These are phyloP conservation scores for Blastobotrys robertii DNA, from an alignment of 805 yeast genomes.

Conservation along the genomic window DNA sequence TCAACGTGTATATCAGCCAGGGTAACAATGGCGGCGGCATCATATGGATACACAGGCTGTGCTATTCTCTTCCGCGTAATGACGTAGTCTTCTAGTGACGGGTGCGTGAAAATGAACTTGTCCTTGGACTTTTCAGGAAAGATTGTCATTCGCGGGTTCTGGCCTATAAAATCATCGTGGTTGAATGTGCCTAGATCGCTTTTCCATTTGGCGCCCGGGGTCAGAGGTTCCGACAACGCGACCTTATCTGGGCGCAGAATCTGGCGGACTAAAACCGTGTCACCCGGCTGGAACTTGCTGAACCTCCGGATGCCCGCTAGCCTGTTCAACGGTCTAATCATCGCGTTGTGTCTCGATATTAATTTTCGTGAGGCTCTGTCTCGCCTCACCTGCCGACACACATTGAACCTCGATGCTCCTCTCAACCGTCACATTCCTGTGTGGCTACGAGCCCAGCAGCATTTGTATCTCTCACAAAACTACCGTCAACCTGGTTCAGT, in stretches of 20 bases:
- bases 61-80: conserved; percentile 34
- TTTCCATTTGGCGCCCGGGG: conserved; percentile 15
- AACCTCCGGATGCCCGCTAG: background rate
- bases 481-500: background rate
- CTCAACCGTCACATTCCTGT: background rate
- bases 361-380: background rate
- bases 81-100: conserved; percentile 41
- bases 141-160: conserved; percentile 26
- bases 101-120: conserved; percentile 30
- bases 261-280: conserved; percentile 25
- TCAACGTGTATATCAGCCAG: conserved; percentile 37
- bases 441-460: background rate
- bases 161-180: conserved; percentile 34
- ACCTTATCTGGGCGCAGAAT: conserved; percentile 21
- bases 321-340: background rate
- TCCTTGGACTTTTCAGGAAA: conserved; percentile 21
- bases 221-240: conserved; percentile 27
- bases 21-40: conserved; percentile 38
- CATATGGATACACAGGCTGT: conserved; percentile 42
- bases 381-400: background rate
- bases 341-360: background rate
- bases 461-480: background rate
- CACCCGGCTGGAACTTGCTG: conserved; percentile 18
- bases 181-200: conserved; percentile 18
- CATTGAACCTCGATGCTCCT: background rate